These are phyloP conservation scores for Alternaria novae-zelandiae DNA, from an alignment of 2,329 filamentous ascomycete species.

Conservation along the genomic window DNA sequence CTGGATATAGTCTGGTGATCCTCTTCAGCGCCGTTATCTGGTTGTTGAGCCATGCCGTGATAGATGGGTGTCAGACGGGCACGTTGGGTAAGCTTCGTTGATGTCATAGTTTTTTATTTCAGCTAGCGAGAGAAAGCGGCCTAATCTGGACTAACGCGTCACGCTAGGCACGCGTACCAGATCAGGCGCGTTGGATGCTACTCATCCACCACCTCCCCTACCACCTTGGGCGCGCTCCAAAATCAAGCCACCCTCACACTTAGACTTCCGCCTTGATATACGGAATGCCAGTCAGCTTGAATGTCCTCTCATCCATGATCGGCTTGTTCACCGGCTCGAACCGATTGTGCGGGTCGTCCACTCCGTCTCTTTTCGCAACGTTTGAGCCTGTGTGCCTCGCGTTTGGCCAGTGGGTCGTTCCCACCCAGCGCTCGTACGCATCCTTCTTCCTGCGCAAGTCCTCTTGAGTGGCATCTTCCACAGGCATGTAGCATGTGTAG, in stretches of 20 bases:
- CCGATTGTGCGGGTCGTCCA: constrained; percentile 45
- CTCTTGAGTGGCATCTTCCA: constrained; percentile 42
- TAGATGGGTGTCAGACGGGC: neutral
- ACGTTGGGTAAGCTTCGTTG: neutral
- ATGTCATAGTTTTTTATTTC: neutral
- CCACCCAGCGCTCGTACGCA: constrained; percentile 15
- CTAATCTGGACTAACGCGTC: neutral
- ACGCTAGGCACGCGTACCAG: neutral
- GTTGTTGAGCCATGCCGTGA: neutral
- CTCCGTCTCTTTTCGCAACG: constrained; percentile 39
- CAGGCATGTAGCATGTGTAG: constrained; percentile 49
- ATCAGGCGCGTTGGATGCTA: neutral
- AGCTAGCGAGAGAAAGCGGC: neutral
- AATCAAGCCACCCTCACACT: neutral
- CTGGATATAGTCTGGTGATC: neutral
- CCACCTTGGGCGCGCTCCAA: neutral
- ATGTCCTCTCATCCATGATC: constrained; percentile 50
- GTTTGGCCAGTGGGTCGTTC: constrained; percentile 47
- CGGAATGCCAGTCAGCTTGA: constrained; percentile 57
- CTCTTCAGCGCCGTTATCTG: neutral
- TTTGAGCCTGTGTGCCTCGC: constrained; percentile 43
- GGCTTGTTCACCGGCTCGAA: constrained; percentile 51
- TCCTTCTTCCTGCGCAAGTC: constrained; percentile 43
- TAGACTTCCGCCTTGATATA: constrained; percentile 37
- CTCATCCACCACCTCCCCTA: neutral